Evolutionary conservation across 805 yeast species (phyloP).

Genomic region (Barnettozyma vustinii): DNA sequence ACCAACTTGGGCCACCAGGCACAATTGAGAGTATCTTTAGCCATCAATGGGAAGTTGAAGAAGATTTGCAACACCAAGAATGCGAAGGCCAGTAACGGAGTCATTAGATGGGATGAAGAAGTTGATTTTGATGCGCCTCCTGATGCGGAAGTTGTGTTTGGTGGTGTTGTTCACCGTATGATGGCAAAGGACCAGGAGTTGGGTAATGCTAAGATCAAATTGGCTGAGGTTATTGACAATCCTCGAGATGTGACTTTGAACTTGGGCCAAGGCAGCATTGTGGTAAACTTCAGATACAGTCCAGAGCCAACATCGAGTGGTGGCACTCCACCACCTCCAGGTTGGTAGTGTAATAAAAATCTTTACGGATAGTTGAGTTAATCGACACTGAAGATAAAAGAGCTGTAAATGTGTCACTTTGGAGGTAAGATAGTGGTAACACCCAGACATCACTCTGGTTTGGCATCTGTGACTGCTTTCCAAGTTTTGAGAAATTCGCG

Average conservation of each 20-base stretch:
- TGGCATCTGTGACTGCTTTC: slow-evolving; percentile 3
- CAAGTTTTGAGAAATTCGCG: not conserved
- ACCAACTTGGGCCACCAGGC: slow-evolving; percentile 35
- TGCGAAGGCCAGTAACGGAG: slow-evolving; percentile 43
- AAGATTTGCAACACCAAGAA: slow-evolving; percentile 62
- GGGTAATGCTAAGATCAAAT: slow-evolving; percentile 50
- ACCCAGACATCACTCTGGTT: slow-evolving; percentile 12
- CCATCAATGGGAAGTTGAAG: slow-evolving; percentile 40
- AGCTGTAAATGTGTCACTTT: not conserved
- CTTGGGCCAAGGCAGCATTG: slow-evolving; percentile 36
- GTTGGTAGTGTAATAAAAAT: slow-evolving; percentile 10
- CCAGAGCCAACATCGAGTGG: slow-evolving; percentile 19
- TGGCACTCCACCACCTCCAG: slow-evolving; percentile 18
- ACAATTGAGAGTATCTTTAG: slow-evolving; percentile 51
- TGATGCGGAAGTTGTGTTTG: slow-evolving; percentile 54
- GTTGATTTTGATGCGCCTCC: slow-evolving; percentile 61
- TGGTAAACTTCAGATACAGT: slow-evolving; percentile 36
- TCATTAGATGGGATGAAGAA: slow-evolving; percentile 55
- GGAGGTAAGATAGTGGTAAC: not conserved
- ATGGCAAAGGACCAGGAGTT: slow-evolving; percentile 66
- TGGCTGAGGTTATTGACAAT: slow-evolving; percentile 45
- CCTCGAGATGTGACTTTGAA: slow-evolving; percentile 37
- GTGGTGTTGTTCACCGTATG: slow-evolving; percentile 60
- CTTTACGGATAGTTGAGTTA: too few relatives aligned
- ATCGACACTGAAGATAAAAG: not conserved